Evolutionary conservation across 1,139 yeast species (phyloP).

Genomic region (Groenewaldozyma sp.): DNA sequence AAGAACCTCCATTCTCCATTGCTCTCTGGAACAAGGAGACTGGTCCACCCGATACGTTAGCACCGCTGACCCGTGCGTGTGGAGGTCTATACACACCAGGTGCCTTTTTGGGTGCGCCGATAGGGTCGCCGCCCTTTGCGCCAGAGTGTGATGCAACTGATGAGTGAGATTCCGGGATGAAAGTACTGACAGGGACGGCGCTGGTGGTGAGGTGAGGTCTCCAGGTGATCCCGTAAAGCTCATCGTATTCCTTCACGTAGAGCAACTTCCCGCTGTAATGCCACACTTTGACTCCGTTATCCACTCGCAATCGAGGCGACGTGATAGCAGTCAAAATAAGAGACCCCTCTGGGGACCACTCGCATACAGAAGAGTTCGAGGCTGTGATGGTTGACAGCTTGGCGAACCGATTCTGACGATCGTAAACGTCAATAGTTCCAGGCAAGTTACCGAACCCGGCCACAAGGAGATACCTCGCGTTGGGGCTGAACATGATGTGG

Average conservation of each 20-base stretch:
- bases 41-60: conserved; percentile 25
- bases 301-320: conserved; percentile 93
- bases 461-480: conserved; percentile 79
- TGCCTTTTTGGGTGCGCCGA: conserved; percentile 33
- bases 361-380: conserved; percentile 86
- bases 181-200: conserved; percentile 32
- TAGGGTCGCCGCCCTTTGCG: conserved; percentile 22
- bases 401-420: conserved; percentile 77
- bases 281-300: conserved; percentile 91
- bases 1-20: conserved; percentile 16
- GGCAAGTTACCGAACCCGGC: conserved; percentile 98
- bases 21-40: conserved; percentile 27
- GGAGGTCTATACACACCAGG: conserved; percentile 96
- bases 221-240: conserved; percentile 79
- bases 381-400: conserved; percentile 83
- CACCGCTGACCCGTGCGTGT: conserved; percentile 53
- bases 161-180: conserved; percentile 55
- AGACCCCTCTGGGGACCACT: conserved; percentile 98
- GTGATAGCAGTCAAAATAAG: conserved; percentile 92
- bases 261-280: conserved; percentile 79
- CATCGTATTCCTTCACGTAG: conserved; percentile 69
- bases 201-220: too few species aligned
- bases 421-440: conserved; percentile 92
- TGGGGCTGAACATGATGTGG: conserved; percentile 87
- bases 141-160: too few species aligned